Percentiles rank a stretch among this genome's conserved stretches.
These are phyloP conservation scores for Macrolepiota albuminosa DNA, from an alignment of 768 basidiomycete genomes.

Conservation along the genomic window DNA sequence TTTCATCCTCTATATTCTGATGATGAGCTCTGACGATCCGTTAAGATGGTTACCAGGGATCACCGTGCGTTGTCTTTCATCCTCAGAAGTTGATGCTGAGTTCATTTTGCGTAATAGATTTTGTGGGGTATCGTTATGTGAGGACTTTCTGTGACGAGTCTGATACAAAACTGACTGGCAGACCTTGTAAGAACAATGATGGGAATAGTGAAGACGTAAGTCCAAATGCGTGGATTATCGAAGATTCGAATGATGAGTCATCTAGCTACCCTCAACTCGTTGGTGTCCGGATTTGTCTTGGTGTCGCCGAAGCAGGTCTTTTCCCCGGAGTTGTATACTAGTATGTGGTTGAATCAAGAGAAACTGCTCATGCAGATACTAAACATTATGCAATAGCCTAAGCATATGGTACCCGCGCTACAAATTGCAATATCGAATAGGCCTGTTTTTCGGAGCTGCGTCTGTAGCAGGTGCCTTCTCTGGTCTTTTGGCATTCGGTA, in stretches of 20 bases:
- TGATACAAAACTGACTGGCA: neutral
- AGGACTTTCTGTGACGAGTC: slow-evolving; percentile 12
- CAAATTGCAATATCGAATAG: slow-evolving; percentile 54
- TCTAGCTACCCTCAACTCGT: slow-evolving; percentile 58
- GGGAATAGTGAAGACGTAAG: slow-evolving; percentile 64
- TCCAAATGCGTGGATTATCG: neutral
- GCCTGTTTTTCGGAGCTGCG: slow-evolving; percentile 62
- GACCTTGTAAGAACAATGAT: slow-evolving; percentile 44
- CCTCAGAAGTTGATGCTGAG: neutral
- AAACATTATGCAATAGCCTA: slow-evolving; percentile 30
- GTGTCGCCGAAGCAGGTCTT: slow-evolving; percentile 63
- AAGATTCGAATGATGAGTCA: neutral
- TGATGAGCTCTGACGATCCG: slow-evolving; percentile 1
- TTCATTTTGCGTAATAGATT: slow-evolving; percentile 30
- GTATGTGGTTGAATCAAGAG: slow-evolving; percentile 27
- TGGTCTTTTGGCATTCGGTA: slow-evolving; percentile 51
- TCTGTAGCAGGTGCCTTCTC: slow-evolving; percentile 62
- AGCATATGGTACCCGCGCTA: slow-evolving; percentile 68
- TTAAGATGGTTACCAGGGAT: slow-evolving; percentile 62
- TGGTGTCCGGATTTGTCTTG: slow-evolving; percentile 53
- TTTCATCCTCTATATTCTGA: neutral
- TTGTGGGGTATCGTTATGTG: slow-evolving; percentile 64
- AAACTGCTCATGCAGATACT: neutral
- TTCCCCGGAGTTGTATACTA: slow-evolving; percentile 76
- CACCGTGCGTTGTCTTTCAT: slow-evolving; percentile 33